Conservation (phyloP, 306 rosid genomes). For the Malus asiatica region DNA sequence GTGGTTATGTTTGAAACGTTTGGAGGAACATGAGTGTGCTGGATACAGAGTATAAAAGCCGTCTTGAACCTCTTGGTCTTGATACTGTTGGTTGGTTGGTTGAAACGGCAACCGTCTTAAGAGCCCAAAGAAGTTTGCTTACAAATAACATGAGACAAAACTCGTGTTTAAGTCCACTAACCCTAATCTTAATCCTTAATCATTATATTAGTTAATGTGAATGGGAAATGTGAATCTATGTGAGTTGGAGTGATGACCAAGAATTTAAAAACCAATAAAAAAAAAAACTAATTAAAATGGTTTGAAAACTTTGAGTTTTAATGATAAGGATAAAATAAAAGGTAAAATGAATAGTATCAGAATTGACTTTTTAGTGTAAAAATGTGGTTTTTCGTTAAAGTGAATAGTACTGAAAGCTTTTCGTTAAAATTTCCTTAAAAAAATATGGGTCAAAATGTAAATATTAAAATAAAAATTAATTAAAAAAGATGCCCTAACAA, state of each 20-base stretch:
- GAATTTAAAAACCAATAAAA: not conserved
- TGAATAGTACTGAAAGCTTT: no score
- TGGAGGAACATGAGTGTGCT: not conserved
- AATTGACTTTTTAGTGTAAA: no score
- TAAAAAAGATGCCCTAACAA: no score
- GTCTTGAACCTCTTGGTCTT: not conserved
- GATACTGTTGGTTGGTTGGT: not conserved
- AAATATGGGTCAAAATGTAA: not conserved
- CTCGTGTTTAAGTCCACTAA: not conserved
- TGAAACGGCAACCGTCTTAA: slow-evolving; percentile 1
- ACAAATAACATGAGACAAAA: not conserved
- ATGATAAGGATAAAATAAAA: no score
- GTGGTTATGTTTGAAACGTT: not conserved
- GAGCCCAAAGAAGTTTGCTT: not conserved
- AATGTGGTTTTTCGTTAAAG: no score
- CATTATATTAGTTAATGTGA: not conserved
- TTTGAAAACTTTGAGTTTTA: no score
- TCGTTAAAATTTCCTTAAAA: no score
- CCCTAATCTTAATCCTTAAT: not conserved
- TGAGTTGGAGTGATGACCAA: not conserved
- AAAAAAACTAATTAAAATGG: not conserved
- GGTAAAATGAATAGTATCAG: no score
- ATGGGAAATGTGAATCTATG: not conserved
- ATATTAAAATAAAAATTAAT: not conserved
- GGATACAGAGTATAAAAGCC: not conserved